Conservation (phyloP, 1,139 yeast species). For the Sugiyamaella xylanicola region DNA sequence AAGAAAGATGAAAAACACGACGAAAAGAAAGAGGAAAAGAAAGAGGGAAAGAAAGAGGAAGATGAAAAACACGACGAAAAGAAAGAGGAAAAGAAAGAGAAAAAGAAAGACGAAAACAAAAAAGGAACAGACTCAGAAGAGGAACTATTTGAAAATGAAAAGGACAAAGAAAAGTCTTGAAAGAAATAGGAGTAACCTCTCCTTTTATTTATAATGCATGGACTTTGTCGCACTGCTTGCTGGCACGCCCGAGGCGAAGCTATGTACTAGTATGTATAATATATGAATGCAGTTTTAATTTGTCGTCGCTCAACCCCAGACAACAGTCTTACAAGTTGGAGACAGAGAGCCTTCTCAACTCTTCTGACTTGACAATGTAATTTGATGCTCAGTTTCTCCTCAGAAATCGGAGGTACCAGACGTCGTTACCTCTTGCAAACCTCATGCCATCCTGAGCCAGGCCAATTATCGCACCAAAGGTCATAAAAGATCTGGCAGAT, state of each 20-base stretch:
- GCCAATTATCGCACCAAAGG: slow-evolving; percentile 63
- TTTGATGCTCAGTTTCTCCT: background rate
- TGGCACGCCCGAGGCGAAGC: background rate
- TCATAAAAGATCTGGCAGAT: slow-evolving; percentile 56
- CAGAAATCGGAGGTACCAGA: slow-evolving; percentile 56
- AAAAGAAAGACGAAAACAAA: slow-evolving; percentile 42
- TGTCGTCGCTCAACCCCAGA: no score
- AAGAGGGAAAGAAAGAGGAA: no score
- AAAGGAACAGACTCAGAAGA: slow-evolving; percentile 38
- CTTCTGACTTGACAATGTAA: no score
- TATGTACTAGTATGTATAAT: background rate
- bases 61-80: slow-evolving; percentile 21
- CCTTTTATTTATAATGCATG: background rate
- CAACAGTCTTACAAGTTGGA: no score
- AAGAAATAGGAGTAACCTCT: background rate
- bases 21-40: background rate
- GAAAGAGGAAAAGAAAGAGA: background rate
- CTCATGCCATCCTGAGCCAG: slow-evolving; percentile 65
- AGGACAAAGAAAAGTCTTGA: background rate
- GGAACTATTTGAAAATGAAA: background rate
- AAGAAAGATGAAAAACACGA: slow-evolving; percentile 34
- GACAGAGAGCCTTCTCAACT: no score
- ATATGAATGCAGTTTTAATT: background rate
- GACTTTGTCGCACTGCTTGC: no score
- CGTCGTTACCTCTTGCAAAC: slow-evolving; percentile 57